These are phyloP conservation scores for Sclerotinia spermophila DNA, from an alignment of 2,329 filamentous ascomycete genomes.

Conservation along the genomic window DNA sequence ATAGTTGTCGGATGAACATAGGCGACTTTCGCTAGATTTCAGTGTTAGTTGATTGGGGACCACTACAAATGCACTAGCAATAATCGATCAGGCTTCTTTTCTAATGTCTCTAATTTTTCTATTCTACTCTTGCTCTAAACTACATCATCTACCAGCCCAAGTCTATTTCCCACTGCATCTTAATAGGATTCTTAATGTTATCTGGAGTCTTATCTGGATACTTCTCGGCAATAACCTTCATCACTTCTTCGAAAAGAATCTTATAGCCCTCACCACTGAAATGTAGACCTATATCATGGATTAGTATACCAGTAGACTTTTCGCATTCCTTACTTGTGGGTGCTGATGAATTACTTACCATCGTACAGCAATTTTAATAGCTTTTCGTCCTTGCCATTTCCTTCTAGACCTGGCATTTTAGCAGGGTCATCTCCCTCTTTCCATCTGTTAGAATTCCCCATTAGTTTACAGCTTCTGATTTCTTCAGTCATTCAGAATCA, in stretches of 20 bases:
- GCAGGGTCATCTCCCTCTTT: not conserved
- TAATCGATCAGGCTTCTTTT: too few species aligned
- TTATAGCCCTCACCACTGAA: conserved; percentile 14
- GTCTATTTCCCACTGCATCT: conserved; percentile 13
- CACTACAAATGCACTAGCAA: not conserved
- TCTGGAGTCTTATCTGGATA: conserved; percentile 13
- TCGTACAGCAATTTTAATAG: conserved; percentile 1
- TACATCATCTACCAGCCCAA: not conserved
- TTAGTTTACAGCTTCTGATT: not conserved
- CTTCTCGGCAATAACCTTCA: not conserved
- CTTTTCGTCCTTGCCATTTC: not conserved
- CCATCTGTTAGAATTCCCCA: not conserved
- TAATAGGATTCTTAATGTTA: not conserved
- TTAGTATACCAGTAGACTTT: not conserved
- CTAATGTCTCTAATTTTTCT: not conserved
- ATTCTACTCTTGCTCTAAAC: not conserved
- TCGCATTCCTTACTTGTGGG: not conserved
- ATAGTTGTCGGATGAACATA: not conserved
- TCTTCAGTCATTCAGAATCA: too few species aligned
- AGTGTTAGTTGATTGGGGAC: not conserved
- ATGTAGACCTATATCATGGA: not conserved
- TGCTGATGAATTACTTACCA: not conserved
- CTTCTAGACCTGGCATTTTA: conserved; percentile 9
- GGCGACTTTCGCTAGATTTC: not conserved
- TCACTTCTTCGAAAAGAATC: conserved; percentile 13